These are phyloP conservation scores for Mrakia frigida DNA, from an alignment of 768 basidiomycete genomes.

Conservation along the genomic window DNA sequence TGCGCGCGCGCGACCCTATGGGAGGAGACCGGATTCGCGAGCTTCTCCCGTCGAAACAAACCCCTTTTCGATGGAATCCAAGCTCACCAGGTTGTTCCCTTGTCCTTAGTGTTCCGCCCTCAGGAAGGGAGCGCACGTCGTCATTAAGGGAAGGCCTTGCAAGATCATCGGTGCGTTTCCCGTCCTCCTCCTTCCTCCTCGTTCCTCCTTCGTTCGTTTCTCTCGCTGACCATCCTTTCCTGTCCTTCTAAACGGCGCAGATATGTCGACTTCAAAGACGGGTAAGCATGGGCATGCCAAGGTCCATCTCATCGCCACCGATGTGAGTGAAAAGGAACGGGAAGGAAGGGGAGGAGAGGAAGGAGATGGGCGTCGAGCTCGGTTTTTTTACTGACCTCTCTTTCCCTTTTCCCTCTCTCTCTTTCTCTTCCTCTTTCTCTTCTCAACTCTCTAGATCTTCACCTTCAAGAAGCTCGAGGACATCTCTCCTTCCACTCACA, in stretches of 20 bases:
- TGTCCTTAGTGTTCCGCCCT: constrained; percentile 76
- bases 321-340: constrained; percentile 57
- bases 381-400: background rate
- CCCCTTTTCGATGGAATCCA: no score
- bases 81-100: background rate
- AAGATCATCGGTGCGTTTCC: constrained; percentile 50
- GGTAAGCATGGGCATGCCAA: constrained; percentile 99
- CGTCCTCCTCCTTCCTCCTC: background rate
- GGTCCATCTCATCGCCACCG: constrained; percentile 93
- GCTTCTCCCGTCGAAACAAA: background rate
- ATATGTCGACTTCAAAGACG: constrained; percentile 99
- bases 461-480: constrained; percentile 91
- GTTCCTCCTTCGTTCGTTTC: background rate
- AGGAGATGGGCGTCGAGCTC: background rate
- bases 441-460: constrained; percentile 79
- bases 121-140: constrained; percentile 61
- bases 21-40: background rate
- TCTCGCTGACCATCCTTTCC: background rate
- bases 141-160: constrained; percentile 96
- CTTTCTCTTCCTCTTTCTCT: background rate
- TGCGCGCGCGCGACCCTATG: background rate
- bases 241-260: constrained; percentile 39
- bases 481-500: constrained; percentile 75
- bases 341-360: background rate
- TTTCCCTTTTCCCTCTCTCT: constrained; percentile 19